A percentile compares a stretch with the other conserved stretches of the same genome.
Conservation (phyloP, 2,329 filamentous ascomycete genomes). For the Ophiostoma perfectum region DNA sequence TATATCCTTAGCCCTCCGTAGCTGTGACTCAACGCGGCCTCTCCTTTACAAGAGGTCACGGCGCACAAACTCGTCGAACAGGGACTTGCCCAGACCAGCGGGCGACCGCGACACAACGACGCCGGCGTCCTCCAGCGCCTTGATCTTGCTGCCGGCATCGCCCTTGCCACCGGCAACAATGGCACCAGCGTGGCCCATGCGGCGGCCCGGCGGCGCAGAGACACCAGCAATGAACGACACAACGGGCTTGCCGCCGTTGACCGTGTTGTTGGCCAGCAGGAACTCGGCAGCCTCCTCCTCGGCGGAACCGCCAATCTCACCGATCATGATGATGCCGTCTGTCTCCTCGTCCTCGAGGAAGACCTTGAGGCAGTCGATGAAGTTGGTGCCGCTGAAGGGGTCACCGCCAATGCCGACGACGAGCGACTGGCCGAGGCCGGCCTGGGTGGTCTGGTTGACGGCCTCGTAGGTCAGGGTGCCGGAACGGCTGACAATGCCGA, state of each 20-base stretch:
- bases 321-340: constrained; percentile 99
- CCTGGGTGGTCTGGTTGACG: constrained; percentile 98
- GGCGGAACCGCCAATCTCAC: constrained; percentile 94
- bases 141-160: constrained; percentile 96
- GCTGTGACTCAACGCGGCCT: not conserved
- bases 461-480: constrained; percentile 99
- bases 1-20: not conserved
- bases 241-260: constrained; percentile 81
- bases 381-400: constrained; percentile 98
- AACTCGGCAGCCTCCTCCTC: constrained; percentile 98
- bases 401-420: constrained; percentile 98
- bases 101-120: constrained; percentile 95
- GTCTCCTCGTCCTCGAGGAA: constrained; percentile 96
- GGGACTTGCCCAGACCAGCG: constrained; percentile 82
- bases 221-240: constrained; percentile 99
- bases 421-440: constrained; percentile 93
- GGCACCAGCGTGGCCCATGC: constrained; percentile 98
- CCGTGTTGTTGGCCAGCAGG: constrained; percentile 83
- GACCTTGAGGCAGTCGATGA: constrained; percentile 97
- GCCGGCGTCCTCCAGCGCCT: constrained; percentile 84
- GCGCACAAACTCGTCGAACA: constrained; percentile 94
- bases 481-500: constrained; percentile 97
- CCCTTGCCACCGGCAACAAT: constrained; percentile 98
- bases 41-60: constrained; percentile 76
- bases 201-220: constrained; percentile 87